Percentiles rank a stretch among this genome's conserved stretches.
These are phyloP conservation scores for Candida hungchunana DNA, from an alignment of 805 yeast species.

Conservation along the genomic window DNA sequence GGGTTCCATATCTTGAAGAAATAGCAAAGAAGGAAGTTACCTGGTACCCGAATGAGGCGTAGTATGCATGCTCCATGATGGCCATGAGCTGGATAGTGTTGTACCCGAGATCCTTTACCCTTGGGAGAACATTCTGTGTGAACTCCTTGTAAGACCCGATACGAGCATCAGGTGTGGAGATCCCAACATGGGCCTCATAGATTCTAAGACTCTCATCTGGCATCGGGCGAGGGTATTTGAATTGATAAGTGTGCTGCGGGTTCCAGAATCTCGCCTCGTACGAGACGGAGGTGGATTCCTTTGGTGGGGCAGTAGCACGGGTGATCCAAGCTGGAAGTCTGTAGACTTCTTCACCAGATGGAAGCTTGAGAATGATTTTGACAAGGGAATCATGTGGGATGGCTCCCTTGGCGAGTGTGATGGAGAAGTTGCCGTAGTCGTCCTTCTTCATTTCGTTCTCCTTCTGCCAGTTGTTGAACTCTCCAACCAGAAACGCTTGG, in stretches of 20 bases:
- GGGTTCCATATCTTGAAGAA: constrained; percentile 89
- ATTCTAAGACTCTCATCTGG: constrained; percentile 55
- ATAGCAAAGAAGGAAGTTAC: constrained; percentile 88
- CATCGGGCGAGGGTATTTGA: constrained; percentile 62
- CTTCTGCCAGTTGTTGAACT: constrained; percentile 81
- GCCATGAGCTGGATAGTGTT: constrained; percentile 97
- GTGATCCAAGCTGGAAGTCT: constrained; percentile 87
- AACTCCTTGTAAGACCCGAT: constrained; percentile 85
- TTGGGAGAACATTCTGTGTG: constrained; percentile 75
- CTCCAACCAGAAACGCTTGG: constrained; percentile 79
- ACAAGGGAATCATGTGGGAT: constrained; percentile 81
- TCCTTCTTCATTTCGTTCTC: constrained; percentile 54
- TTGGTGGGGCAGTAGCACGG: constrained; percentile 74
- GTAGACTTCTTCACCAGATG: constrained; percentile 67
- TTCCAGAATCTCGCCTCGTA: constrained; percentile 96
- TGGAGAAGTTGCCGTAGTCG: constrained; percentile 66
- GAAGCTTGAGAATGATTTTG: constrained; percentile 60
- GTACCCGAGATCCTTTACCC: constrained; percentile 79
- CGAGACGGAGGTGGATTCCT: constrained; percentile 40
- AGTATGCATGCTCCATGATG: constrained; percentile 97
- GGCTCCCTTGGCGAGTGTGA: constrained; percentile 58
- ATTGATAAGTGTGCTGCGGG: constrained; percentile 45
- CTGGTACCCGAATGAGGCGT: constrained; percentile 98
- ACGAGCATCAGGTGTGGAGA: constrained; percentile 84
- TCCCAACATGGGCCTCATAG: constrained; percentile 95